Conservation (phyloP, 2,329 filamentous ascomycete species). For the Fusarium veterinarium region DNA sequence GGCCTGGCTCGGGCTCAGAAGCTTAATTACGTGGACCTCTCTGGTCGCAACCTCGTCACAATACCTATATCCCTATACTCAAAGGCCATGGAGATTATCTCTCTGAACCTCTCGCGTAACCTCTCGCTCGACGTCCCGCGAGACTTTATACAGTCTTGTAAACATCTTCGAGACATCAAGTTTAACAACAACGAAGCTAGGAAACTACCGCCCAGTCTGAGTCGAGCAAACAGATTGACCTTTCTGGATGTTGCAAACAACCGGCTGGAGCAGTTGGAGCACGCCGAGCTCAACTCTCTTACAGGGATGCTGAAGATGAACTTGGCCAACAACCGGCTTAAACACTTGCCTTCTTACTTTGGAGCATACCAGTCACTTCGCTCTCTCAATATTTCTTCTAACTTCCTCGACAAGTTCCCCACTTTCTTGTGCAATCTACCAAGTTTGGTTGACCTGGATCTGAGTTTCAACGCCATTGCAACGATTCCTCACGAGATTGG, state of each 20-base stretch:
- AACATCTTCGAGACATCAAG: slow-evolving; percentile 92
- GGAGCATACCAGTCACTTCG: slow-evolving; percentile 81
- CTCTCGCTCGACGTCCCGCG: slow-evolving; percentile 91
- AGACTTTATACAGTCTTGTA: slow-evolving; percentile 95
- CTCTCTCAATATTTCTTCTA: slow-evolving; percentile 92
- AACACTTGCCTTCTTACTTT: slow-evolving; percentile 83
- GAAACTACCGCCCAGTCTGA: slow-evolving; percentile 84
- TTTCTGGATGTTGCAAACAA: slow-evolving; percentile 97
- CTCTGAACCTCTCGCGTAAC: slow-evolving; percentile 92
- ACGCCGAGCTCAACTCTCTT: slow-evolving; percentile 82
- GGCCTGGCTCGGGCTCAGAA: slow-evolving; percentile 86
- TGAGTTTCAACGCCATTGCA: slow-evolving; percentile 94
- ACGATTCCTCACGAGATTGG: slow-evolving; percentile 82
- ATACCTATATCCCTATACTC: slow-evolving; percentile 96
- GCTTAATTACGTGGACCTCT: slow-evolving; percentile 92
- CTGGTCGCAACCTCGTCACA: slow-evolving; percentile 89
- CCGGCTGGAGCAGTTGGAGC: slow-evolving; percentile 84
- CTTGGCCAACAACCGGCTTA: slow-evolving; percentile 91
- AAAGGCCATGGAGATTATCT: slow-evolving; percentile 91
- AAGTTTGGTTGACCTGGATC: slow-evolving; percentile 89
- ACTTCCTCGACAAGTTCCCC: slow-evolving; percentile 87
- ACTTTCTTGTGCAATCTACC: slow-evolving; percentile 84
- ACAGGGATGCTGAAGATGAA: slow-evolving; percentile 87
- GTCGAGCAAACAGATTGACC: slow-evolving; percentile 82
- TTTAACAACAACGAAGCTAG: slow-evolving; percentile 94